A percentile compares a stretch with the other conserved stretches of the same genome.
Evolutionary conservation across 768 basidiomycete genomes (phyloP).

Genomic region (Tylopilus plumbeoviolaceoides): DNA sequence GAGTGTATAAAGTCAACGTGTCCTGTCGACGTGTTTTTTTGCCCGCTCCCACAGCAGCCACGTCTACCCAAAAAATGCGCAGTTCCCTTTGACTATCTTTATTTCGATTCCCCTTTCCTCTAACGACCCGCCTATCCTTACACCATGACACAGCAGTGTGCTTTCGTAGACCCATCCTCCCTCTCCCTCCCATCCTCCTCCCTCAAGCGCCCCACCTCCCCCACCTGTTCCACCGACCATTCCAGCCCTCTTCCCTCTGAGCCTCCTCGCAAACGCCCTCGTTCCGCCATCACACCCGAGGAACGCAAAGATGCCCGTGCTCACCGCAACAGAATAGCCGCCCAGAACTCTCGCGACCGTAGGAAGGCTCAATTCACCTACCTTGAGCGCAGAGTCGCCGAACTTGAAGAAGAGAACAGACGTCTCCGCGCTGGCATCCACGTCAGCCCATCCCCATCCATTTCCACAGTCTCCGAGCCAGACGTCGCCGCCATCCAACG

Average conservation of each 20-base stretch:
- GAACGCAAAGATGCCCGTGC: slow-evolving; percentile 86
- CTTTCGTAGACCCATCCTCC: slow-evolving; percentile 36
- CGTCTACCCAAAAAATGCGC: slow-evolving; percentile 17
- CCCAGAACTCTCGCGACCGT: slow-evolving; percentile 88
- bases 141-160: slow-evolving; percentile 24
- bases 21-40: slow-evolving; percentile 23
- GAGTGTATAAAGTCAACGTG: slow-evolving; percentile 30
- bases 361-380: slow-evolving; percentile 77
- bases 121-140: background rate
- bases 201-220: slow-evolving; percentile 27
- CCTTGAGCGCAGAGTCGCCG: slow-evolving; percentile 63
- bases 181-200: slow-evolving; percentile 37
- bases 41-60: slow-evolving; percentile 19
- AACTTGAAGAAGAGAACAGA: slow-evolving; percentile 83
- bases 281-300: slow-evolving; percentile 59
- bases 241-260: slow-evolving; percentile 16
- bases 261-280: slow-evolving; percentile 71
- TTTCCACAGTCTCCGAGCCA: slow-evolving; percentile 12
- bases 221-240: slow-evolving; percentile 20
- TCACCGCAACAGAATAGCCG: slow-evolving; percentile 89
- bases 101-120: slow-evolving; percentile 8
- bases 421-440: slow-evolving; percentile 56
- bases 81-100: slow-evolving; percentile 19
- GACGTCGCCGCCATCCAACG: slow-evolving; percentile 23
- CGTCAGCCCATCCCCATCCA: slow-evolving; percentile 22